phyloP scores from a whole-genome alignment of 75 land plant genomes.

The Isoetes taiwanensis region DNA sequence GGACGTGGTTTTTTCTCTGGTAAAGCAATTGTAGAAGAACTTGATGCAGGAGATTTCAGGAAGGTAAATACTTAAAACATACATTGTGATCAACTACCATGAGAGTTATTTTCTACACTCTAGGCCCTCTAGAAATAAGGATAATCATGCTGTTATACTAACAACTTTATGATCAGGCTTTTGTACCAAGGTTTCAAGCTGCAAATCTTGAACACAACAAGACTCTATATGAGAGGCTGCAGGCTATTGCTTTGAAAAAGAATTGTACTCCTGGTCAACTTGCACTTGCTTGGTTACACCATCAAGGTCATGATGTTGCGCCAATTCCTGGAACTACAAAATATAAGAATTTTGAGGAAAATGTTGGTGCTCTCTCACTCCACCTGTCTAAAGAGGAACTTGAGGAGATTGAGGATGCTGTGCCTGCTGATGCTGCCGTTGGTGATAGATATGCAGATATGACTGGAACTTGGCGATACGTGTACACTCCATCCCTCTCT shows the following conservation, averaged over 20 bases:
- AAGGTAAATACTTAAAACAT: slow-evolving; percentile 11
- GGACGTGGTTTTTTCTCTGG: slow-evolving; percentile 44
- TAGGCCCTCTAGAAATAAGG: not conserved
- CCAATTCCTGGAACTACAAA: slow-evolving; percentile 61
- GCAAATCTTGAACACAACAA: slow-evolving; percentile 40
- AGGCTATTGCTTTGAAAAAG: slow-evolving; percentile 22
- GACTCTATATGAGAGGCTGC: slow-evolving; percentile 20
- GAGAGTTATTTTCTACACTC: not conserved
- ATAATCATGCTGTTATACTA: not conserved
- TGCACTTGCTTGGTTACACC: slow-evolving; percentile 48
- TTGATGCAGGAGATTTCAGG: slow-evolving; percentile 23
- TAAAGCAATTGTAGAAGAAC: slow-evolving; percentile 10
- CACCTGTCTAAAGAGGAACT: slow-evolving; percentile 29
- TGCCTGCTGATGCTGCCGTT: slow-evolving; percentile 21
- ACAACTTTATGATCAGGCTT: slow-evolving; percentile 3
- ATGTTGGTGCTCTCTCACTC: slow-evolving; percentile 27
- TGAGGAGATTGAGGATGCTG: slow-evolving; percentile 27
- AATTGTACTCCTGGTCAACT: slow-evolving; percentile 48
- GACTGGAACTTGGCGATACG: slow-evolving; percentile 18
- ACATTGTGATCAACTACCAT: not conserved
- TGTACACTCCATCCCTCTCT: slow-evolving; percentile 23
- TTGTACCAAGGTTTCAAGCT: slow-evolving; percentile 24
- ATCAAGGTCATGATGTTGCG: slow-evolving; percentile 31
- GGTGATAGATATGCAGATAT: slow-evolving; percentile 29
- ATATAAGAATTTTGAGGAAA: slow-evolving; percentile 34